Evolutionary conservation across 2,329 filamentous ascomycete genomes (phyloP), one percentile per base, ranked within the genome.

Genomic region (Penicillium sp.): DNA sequence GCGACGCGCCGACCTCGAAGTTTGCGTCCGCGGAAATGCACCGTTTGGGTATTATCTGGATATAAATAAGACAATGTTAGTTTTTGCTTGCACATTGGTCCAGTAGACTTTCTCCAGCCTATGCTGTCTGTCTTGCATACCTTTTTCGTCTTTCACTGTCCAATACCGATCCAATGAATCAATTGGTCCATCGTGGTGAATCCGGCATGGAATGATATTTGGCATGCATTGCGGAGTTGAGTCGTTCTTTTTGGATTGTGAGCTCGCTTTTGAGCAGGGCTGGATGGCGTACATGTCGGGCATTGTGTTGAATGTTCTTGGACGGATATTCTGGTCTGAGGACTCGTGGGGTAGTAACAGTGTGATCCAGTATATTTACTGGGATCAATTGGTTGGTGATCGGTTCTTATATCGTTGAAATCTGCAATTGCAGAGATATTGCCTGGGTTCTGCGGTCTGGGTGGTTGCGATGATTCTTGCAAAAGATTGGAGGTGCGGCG

Each of bases 1-100:
- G 75, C 73, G 3, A 93, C 68, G 1, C 72, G 63, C 53, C 80
- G 84, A 37, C 87, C 88, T 40, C 81, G 76, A 1, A 96, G 76
- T 64, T 86, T 90, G 43, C 88, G 81, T 31, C 90, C 90, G 54
- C 90, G 83, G 56, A 94, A 85, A 63, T 90, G 85, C 24, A 83
- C 75, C 2, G 76, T 78, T 34, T 72, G 73, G 2, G 69, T 73
- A 9, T 56, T 53, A 39, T 61, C 59, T 64, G 39, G 5, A 37
- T 32, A 37, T 28, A 4, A 26, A 19, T 12, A n/a, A 17, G 37
- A 29, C 3, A 32, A 29, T 6, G 28, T 52, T 17, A 54, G 45
- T 31, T 8, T 12, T 28, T 17, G n/a, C 41, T 28, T 29, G 19
- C 10, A 12, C 3, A 6, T 13, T 21, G 13, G 24, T n/a, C 12